Evolutionary conservation across 768 basidiomycete species (phyloP).

Genomic region (Rickenella mellea): DNA sequence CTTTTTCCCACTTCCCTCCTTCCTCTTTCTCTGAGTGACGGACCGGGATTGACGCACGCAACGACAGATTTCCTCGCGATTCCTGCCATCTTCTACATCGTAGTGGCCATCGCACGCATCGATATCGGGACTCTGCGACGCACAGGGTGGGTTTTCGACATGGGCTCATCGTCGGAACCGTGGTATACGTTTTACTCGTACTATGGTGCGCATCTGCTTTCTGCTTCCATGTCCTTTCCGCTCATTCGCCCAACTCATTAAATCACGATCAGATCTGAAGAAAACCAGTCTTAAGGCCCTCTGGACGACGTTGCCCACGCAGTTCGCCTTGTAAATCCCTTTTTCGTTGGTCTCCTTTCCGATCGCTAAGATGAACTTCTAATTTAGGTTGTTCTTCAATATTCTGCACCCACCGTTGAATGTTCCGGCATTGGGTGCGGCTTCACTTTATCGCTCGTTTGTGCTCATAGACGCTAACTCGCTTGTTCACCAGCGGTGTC

Average conservation of each 20-base stretch:
- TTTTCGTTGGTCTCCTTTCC: constrained; percentile 19
- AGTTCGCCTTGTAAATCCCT: constrained; percentile 71
- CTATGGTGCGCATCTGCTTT: constrained; percentile 43
- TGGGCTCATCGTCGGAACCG: constrained; percentile 32
- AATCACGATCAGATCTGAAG: constrained; percentile 38
- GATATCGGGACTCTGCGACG: constrained; percentile 50
- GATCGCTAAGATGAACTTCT: constrained; percentile 10
- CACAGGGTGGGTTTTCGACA: constrained; percentile 83
- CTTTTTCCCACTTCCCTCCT: constrained; percentile 18
- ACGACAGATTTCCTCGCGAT: constrained; percentile 67
- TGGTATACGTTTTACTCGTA: constrained; percentile 88
- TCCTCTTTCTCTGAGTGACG: neutral
- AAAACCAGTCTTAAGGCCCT: constrained; percentile 56
- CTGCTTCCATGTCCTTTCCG: neutral
- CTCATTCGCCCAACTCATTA: neutral
- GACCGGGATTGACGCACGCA: neutral
- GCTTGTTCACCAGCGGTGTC: constrained; percentile 57
- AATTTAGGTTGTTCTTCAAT: constrained; percentile 66
- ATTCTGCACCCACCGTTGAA: constrained; percentile 80
- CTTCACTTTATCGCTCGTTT: neutral
- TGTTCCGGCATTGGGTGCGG: constrained; percentile 76
- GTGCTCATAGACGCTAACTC: neutral
- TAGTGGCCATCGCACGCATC: constrained; percentile 54
- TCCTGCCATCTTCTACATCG: constrained; percentile 74
- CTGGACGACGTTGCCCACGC: constrained; percentile 83